Conservation (phyloP, 768 basidiomycete species). For the Russula olivacea region DNA sequence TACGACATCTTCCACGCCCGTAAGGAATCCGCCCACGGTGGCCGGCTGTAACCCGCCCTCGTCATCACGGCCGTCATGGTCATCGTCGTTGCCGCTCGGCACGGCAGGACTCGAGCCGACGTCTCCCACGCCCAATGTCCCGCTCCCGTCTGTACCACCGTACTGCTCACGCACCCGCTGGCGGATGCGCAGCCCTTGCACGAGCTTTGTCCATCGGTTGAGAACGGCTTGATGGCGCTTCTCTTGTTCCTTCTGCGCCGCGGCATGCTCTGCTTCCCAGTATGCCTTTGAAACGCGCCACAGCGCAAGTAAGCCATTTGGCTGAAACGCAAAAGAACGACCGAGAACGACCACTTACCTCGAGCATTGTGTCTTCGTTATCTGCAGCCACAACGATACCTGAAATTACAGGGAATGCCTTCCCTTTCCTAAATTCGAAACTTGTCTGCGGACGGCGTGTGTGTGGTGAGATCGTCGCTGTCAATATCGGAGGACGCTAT, state of each 20-base stretch:
- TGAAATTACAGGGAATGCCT: conserved; percentile 76
- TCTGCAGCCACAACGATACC: conserved; percentile 86
- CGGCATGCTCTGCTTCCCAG: conserved; percentile 71
- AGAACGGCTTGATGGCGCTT: conserved; percentile 76
- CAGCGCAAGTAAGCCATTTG: background rate
- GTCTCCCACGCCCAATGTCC: background rate
- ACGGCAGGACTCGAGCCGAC: background rate
- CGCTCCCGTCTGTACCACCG: conserved; percentile 27
- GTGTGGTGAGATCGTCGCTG: background rate
- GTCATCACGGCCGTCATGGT: background rate
- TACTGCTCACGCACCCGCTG: conserved; percentile 80
- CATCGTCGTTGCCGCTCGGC: background rate
- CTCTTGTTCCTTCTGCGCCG: conserved; percentile 65
- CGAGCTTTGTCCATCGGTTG: conserved; percentile 82
- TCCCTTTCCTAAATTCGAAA: conserved; percentile 93
- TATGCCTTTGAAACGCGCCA: conserved; percentile 55
- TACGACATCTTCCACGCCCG: conserved; percentile 66
- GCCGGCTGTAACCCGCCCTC: background rate
- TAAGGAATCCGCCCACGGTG: conserved; percentile 45
- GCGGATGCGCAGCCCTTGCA: conserved; percentile 84
- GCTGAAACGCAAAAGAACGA: too few species aligned
- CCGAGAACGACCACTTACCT: conserved; percentile 42
- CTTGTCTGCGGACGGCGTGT: conserved; percentile 55
- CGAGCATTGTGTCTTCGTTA: conserved; percentile 64
- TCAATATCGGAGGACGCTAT: background rate